These are phyloP conservation scores for Panaeolus cyanescens DNA, from an alignment of 768 basidiomycete species.

Conservation along the genomic window DNA sequence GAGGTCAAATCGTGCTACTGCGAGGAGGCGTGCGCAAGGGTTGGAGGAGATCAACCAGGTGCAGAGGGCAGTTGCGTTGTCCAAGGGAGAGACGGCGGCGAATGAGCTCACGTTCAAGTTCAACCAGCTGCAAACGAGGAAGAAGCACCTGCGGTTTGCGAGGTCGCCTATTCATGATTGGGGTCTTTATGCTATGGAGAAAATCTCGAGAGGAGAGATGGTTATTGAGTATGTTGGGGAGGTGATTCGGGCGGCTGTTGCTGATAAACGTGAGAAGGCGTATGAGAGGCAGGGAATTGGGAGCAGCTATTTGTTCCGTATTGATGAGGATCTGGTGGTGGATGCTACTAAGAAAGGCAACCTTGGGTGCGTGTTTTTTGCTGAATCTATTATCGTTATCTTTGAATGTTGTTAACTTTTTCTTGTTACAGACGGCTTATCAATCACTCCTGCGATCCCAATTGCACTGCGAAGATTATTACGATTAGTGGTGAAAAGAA, in stretches of 20 bases:
- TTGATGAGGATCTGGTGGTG: slow-evolving; percentile 97
- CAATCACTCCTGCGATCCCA: slow-evolving; percentile 98
- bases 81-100: slow-evolving; percentile 72
- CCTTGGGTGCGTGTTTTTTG: slow-evolving; percentile 73
- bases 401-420: slow-evolving; percentile 8
- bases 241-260: slow-evolving; percentile 91
- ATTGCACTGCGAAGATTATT: slow-evolving; percentile 89
- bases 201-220: slow-evolving; percentile 93
- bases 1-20: slow-evolving; percentile 89
- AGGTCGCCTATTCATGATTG: slow-evolving; percentile 97
- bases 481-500: slow-evolving; percentile 93
- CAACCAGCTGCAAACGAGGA: slow-evolving; percentile 96
- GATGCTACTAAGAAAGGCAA: slow-evolving; percentile 99
- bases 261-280: slow-evolving; percentile 95
- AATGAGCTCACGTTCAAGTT: slow-evolving; percentile 88
- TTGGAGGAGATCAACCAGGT: slow-evolving; percentile 95
- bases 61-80: slow-evolving; percentile 75
- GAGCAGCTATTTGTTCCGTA: slow-evolving; percentile 95
- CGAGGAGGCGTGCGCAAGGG: slow-evolving; percentile 87
- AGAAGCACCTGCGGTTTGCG: slow-evolving; percentile 96
- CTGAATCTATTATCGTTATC: slow-evolving; percentile 11
- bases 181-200: slow-evolving; percentile 98
- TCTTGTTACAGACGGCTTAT: slow-evolving; percentile 76
- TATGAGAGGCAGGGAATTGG: slow-evolving; percentile 98
- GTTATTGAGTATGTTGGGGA: slow-evolving; percentile 99